These are phyloP conservation scores for Cordyceps cicadae DNA, from an alignment of 2,329 filamentous ascomycete species.

Conservation along the genomic window DNA sequence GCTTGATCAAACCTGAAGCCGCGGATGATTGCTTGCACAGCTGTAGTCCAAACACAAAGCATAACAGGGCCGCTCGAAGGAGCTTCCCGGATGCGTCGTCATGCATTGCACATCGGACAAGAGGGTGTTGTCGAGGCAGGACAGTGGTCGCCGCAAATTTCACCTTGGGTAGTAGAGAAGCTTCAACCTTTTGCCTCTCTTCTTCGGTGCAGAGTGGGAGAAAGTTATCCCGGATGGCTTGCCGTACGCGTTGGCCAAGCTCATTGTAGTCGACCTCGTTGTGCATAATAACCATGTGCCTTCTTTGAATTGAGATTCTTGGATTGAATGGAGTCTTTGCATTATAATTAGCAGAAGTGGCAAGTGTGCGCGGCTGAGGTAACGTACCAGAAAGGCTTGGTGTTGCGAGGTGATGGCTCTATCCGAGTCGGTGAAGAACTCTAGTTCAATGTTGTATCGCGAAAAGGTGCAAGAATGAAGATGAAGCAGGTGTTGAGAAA, in stretches of 20 bases:
- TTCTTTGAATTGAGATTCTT: too few relatives aligned
- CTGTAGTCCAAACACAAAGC: background rate
- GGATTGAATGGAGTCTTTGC: too few relatives aligned
- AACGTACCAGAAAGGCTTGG: too few relatives aligned
- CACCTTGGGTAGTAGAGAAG: background rate
- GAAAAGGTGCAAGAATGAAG: too few relatives aligned
- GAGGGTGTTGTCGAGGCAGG: background rate
- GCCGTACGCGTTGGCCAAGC: background rate
- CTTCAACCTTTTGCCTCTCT: background rate
- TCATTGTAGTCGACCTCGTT: background rate
- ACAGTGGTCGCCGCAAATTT: background rate
- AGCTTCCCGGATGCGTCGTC: background rate
- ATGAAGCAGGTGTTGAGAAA: too few relatives aligned
- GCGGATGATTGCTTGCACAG: background rate
- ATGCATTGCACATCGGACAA: background rate
- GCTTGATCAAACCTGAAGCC: background rate
- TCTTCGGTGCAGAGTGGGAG: background rate
- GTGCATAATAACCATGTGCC: too few relatives aligned
- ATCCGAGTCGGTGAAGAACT: too few relatives aligned
- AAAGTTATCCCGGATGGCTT: background rate
- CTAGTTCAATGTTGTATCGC: too few relatives aligned
- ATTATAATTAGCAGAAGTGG: too few relatives aligned
- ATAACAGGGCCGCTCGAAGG: background rate
- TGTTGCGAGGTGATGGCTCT: too few relatives aligned
- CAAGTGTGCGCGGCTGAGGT: too few relatives aligned